Evolutionary conservation across 768 basidiomycete genomes (phyloP).

Genomic region (Termitomyces sp.): DNA sequence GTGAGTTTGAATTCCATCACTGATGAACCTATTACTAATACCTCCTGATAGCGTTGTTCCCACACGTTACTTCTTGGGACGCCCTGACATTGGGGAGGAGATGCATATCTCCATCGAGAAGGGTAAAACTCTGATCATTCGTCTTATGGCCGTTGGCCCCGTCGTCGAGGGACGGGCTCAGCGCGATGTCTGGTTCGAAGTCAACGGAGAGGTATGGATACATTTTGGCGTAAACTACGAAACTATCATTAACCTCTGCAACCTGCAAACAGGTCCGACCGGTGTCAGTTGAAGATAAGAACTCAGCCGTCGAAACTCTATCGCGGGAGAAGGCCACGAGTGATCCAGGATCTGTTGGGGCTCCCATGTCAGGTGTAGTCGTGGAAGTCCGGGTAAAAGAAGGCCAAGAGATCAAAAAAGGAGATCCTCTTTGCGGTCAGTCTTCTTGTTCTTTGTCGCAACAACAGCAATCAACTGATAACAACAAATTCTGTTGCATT

Average conservation of each 20-base stretch:
- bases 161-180: conserved; percentile 89
- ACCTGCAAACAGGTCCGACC: conserved; percentile 69
- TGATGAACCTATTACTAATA: conserved; percentile 1
- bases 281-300: conserved; percentile 93
- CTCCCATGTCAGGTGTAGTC: conserved; percentile 97
- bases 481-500: conserved; percentile 6
- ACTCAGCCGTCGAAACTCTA: conserved; percentile 92
- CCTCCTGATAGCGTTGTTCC: conserved; percentile 70
- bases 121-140: conserved; percentile 95
- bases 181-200: conserved; percentile 98
- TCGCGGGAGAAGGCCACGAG: conserved; percentile 90
- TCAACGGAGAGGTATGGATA: conserved; percentile 79
- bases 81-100: conserved; percentile 89
- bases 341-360: conserved; percentile 96
- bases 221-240: neutral
- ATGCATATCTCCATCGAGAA: conserved; percentile 95
- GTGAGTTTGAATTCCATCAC: conserved; percentile 32
- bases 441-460: conserved; percentile 17
- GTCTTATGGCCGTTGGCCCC: conserved; percentile 91
- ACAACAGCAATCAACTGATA: conserved; percentile 15
- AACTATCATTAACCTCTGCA: conserved; percentile 9
- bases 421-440: conserved; percentile 89
- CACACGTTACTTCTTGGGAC: conserved; percentile 94
- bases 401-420: conserved; percentile 96
- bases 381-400: conserved; percentile 98